Conservation (phyloP, 257 asterid genomes). For the Penstemon davidsonii region DNA sequence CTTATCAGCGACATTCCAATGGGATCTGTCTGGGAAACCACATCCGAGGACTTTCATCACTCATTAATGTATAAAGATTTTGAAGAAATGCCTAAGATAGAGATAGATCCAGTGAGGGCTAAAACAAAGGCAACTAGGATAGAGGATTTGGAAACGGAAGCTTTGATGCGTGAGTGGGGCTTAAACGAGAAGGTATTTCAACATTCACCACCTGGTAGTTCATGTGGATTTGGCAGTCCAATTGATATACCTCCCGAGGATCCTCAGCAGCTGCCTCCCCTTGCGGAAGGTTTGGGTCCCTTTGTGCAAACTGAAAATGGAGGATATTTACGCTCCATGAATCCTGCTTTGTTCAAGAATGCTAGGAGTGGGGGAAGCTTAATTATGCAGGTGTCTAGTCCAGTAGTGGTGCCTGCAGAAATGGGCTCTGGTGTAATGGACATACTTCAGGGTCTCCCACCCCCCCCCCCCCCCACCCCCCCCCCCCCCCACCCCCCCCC, state of each 20-base stretch:
- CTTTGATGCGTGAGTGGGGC: constrained; percentile 86
- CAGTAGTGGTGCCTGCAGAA: constrained; percentile 95
- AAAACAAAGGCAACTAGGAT: constrained; percentile 57
- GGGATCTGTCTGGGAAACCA: constrained; percentile 49
- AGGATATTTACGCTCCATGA: constrained; percentile 89
- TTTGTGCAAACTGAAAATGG: constrained; percentile 79
- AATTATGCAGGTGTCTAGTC: constrained; percentile 87
- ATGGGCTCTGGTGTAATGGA: constrained; percentile 89
- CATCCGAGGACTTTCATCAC: constrained; percentile 39
- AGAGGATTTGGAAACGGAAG: constrained; percentile 90
- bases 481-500: too few relatives aligned
- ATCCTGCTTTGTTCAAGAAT: constrained; percentile 62
- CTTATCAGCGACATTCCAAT: constrained; percentile 27
- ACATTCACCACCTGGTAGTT: constrained; percentile 58
- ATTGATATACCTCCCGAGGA: constrained; percentile 51
- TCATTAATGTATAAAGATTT: constrained; percentile 33
- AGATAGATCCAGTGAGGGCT: constrained; percentile 37
- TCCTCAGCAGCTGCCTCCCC: constrained; percentile 62
- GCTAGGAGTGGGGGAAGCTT: constrained; percentile 74
- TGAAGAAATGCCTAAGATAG: constrained; percentile 39
- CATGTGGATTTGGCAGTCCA: constrained; percentile 66
- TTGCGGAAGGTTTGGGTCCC: constrained; percentile 82
- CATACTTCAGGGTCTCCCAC: constrained; percentile 75
- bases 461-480: too few relatives aligned
- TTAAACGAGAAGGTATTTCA: constrained; percentile 69